Evolutionary conservation across 2,329 filamentous ascomycete species (phyloP).

Genomic region (Cordyceps fumosorosea): DNA sequence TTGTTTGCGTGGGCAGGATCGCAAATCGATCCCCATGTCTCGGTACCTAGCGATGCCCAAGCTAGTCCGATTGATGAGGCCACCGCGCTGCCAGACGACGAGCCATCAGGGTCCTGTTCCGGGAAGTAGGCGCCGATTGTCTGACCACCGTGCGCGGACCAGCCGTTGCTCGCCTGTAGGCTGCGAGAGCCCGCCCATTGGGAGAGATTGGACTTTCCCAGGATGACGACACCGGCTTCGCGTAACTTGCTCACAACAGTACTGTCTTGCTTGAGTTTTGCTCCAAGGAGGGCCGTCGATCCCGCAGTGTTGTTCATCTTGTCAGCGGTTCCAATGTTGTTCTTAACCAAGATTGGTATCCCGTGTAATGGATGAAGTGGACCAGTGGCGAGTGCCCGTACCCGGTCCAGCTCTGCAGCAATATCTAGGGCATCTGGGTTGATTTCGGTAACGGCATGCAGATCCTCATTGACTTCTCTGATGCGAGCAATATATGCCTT

Average conservation of each 20-base stretch:
- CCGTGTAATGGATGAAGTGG: conserved; percentile 48
- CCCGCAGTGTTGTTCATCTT: conserved; percentile 57
- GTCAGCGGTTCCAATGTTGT: conserved; percentile 59
- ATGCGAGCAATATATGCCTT: conserved; percentile 24
- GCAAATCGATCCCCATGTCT: conserved; percentile 59
- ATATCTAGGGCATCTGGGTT: conserved; percentile 33
- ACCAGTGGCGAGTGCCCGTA: conserved; percentile 15
- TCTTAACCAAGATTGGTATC: conserved; percentile 59
- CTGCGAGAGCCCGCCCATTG: conserved; percentile 61
- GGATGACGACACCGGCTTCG: conserved; percentile 53
- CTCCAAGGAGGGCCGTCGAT: conserved; percentile 55
- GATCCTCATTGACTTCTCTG: conserved; percentile 18
- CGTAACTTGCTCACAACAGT: conserved; percentile 54
- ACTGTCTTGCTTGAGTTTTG: conserved; percentile 49
- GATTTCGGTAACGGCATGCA: conserved; percentile 29
- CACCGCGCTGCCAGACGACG: conserved; percentile 58
- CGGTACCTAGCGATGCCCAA: conserved; percentile 34
- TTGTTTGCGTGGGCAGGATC: conserved; percentile 49
- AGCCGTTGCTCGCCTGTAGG: conserved; percentile 52
- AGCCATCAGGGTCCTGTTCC: conserved; percentile 55
- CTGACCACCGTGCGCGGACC: conserved; percentile 59
- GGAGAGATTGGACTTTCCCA: conserved; percentile 60
- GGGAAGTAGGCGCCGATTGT: conserved; percentile 54
- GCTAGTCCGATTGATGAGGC: conserved; percentile 53
- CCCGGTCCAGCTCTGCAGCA: conserved; percentile 28